A percentile compares a stretch with the other conserved stretches of the same genome.
Evolutionary conservation across 2,329 filamentous ascomycete genomes (phyloP).

Genomic region (Periconia digitata): DNA sequence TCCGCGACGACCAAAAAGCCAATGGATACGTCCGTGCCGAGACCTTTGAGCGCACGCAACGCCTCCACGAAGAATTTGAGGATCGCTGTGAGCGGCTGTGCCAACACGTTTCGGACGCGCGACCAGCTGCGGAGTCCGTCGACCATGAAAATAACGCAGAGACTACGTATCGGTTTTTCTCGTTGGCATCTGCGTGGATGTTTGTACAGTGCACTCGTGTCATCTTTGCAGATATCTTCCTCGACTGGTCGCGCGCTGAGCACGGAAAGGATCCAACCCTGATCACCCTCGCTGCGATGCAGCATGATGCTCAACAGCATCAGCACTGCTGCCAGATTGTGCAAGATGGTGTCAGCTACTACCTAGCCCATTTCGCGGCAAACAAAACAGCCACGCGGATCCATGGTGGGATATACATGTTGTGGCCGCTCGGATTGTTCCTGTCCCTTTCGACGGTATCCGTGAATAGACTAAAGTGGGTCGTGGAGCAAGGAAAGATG

Average conservation of each 20-base stretch:
- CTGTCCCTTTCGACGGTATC: slow-evolving; percentile 2
- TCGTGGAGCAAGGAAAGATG: slow-evolving; percentile 6
- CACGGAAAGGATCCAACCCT: neutral
- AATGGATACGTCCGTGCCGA: slow-evolving; percentile 10
- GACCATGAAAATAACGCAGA: neutral
- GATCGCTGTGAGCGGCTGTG: slow-evolving; percentile 4
- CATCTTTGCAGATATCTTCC: slow-evolving; percentile 12
- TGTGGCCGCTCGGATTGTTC: slow-evolving; percentile 18
- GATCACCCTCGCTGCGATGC: neutral
- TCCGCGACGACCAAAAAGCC: slow-evolving; percentile 11
- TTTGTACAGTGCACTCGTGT: slow-evolving; percentile 8
- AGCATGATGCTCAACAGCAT: slow-evolving; percentile 5
- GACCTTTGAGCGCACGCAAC: slow-evolving; percentile 6
- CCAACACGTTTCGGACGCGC: slow-evolving; percentile 1
- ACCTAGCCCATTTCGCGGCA: slow-evolving; percentile 7
- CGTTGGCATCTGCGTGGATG: slow-evolving; percentile 14
- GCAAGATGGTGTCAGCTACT: slow-evolving; percentile 9
- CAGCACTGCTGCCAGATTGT: slow-evolving; percentile 6
- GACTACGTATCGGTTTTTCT: slow-evolving; percentile 11
- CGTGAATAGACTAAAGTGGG: slow-evolving; percentile 9
- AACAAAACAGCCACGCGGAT: slow-evolving; percentile 5
- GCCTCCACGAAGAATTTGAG: slow-evolving; percentile 3
- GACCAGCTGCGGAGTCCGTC: neutral
- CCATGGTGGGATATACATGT: slow-evolving; percentile 11
- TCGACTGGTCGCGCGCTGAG: slow-evolving; percentile 11